A percentile compares a stretch with the other conserved stretches of the same genome.
These are phyloP conservation scores for Irpex sp. DNA, from an alignment of 1,284 basidiomycete species.

Conservation along the genomic window DNA sequence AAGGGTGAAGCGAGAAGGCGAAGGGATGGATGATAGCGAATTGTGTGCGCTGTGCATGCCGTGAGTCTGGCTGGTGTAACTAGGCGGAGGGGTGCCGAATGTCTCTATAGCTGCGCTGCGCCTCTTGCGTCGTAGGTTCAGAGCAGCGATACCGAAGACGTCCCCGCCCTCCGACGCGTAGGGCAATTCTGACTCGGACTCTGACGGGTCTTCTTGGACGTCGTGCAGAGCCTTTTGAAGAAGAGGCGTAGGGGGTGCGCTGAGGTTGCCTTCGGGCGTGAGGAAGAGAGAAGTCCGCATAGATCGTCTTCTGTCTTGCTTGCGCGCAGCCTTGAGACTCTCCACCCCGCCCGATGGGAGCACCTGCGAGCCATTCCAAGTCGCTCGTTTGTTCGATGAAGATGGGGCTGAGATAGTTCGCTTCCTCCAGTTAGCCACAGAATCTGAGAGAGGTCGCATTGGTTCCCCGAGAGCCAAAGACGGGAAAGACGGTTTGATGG, in stretches of 20 bases:
- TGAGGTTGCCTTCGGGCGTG: conserved; percentile 26
- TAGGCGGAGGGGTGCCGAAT: conserved; percentile 34
- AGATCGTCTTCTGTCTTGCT: conserved; percentile 49
- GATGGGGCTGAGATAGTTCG: conserved; percentile 21
- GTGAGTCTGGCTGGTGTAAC: conserved; percentile 16
- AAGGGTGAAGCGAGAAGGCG: conserved; percentile 47
- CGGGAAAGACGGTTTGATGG: conserved; percentile 38
- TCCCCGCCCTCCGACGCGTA: conserved; percentile 17
- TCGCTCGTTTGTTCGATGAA: conserved; percentile 52
- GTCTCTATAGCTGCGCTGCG: conserved; percentile 46
- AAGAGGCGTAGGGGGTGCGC: conserved; percentile 49
- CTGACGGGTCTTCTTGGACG: conserved; percentile 29
- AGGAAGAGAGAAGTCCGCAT: conserved; percentile 48
- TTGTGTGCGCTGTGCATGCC: conserved; percentile 8
- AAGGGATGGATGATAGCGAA: conserved; percentile 18
- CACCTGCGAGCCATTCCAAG: conserved; percentile 69
- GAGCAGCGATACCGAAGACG: conserved; percentile 56
- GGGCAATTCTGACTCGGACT: conserved; percentile 9
- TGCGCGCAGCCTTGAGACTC: conserved; percentile 33
- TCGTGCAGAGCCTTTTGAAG: conserved; percentile 28
- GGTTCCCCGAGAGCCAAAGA: conserved; percentile 24
- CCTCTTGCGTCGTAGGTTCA: conserved; percentile 54
- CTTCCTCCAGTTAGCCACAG: conserved; percentile 25
- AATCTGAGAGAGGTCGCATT: conserved; percentile 40
- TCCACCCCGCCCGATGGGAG: conserved; percentile 17